Percentiles rank a stretch among this genome's conserved stretches.
These are phyloP conservation scores for Macadamia tetraphylla DNA, from an alignment of 164 flowering plant genomes.

Conservation along the genomic window DNA sequence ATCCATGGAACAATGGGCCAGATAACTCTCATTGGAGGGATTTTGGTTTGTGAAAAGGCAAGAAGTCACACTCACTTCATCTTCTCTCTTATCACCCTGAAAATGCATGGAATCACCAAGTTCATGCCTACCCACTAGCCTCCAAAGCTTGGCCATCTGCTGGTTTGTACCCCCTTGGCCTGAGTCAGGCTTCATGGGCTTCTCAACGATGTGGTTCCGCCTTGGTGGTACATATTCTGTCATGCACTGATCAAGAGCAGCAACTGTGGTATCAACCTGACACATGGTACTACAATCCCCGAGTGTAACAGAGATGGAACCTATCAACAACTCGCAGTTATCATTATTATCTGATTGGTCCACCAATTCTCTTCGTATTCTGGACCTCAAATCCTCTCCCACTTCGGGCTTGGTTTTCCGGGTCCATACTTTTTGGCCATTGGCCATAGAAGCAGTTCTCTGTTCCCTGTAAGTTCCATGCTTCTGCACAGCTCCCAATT, in stretches of 20 bases:
- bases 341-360: slow-evolving; percentile 23
- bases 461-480: slow-evolving; percentile 30
- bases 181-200: slow-evolving; percentile 28
- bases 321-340: slow-evolving; percentile 58
- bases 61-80: slow-evolving; percentile 13
- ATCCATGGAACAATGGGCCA: slow-evolving; percentile 11
- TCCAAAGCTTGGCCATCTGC: slow-evolving; percentile 46
- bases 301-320: slow-evolving; percentile 65
- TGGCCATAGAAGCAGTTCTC: slow-evolving; percentile 23
- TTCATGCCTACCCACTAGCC: slow-evolving; percentile 51
- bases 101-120: slow-evolving; percentile 14
- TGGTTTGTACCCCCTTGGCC: slow-evolving; percentile 21
- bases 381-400: slow-evolving; percentile 18
- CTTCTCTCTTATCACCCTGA: slow-evolving; percentile 24
- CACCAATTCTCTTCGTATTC: slow-evolving; percentile 18
- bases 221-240: slow-evolving; percentile 22
- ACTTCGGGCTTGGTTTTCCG: slow-evolving; percentile 42
- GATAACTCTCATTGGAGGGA: slow-evolving; percentile 17
- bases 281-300: slow-evolving; percentile 19
- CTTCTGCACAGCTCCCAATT: slow-evolving; percentile 33
- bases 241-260: slow-evolving; percentile 18
- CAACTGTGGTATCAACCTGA: slow-evolving; percentile 11
- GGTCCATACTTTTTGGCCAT: slow-evolving; percentile 58
- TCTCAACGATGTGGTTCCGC: slow-evolving; percentile 23
- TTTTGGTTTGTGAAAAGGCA: slow-evolving; percentile 18